phyloP scores from a whole-genome alignment of 768 basidiomycete species.

The Trichaptum fuscoviolaceum region DNA sequence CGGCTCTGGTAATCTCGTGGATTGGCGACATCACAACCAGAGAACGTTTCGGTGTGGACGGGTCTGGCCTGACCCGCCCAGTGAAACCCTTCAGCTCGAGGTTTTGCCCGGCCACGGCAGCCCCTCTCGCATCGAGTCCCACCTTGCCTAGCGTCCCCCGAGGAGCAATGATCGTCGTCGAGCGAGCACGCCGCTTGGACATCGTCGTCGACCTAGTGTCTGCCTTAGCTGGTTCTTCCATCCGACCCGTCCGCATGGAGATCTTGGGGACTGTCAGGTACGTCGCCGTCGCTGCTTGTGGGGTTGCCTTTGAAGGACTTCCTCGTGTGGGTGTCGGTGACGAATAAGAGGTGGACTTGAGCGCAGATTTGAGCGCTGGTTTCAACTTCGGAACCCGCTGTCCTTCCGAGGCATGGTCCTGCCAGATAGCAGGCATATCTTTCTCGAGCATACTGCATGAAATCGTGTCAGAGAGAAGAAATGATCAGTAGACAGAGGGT shows the following conservation, averaged over 20 bases:
- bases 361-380: too few relatives aligned
- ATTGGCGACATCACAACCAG: not conserved
- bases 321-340: not conserved
- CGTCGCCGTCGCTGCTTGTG: not conserved
- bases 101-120: not conserved
- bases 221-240: not conserved
- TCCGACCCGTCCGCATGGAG: not conserved
- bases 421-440: not conserved
- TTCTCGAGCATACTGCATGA: not conserved
- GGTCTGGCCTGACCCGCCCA: not conserved
- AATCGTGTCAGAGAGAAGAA: not conserved
- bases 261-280: not conserved
- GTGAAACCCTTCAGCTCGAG: not conserved
- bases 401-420: too few relatives aligned
- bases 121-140: not conserved
- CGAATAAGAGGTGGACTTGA: not conserved
- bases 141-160: not conserved
- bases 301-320: not conserved
- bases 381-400: too few relatives aligned
- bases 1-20: not conserved
- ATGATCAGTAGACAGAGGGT: not conserved
- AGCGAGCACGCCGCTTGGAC: not conserved
- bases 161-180: not conserved
- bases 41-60: not conserved
- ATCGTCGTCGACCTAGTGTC: not conserved